phyloP scores from a whole-genome alignment of 2,329 filamentous ascomycete genomes.

The Shiraia bambusicola region DNA sequence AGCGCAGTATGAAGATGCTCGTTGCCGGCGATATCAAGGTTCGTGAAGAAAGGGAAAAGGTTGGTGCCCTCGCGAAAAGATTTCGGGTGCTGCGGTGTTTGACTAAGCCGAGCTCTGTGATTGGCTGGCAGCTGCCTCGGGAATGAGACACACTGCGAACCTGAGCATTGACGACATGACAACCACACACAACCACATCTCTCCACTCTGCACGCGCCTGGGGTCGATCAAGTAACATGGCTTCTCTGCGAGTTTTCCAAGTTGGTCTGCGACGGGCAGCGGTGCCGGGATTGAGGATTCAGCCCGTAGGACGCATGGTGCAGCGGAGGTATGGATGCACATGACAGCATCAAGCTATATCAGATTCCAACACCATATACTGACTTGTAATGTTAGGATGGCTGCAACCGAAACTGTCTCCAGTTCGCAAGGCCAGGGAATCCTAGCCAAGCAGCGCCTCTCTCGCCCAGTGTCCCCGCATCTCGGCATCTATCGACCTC shows the following conservation, averaged over 20 bases:
- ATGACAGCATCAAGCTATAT: conserved; percentile 16
- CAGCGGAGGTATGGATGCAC: conserved; percentile 51
- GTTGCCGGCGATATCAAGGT: conserved; percentile 45
- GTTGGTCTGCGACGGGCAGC: conserved; percentile 46
- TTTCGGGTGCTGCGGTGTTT: conserved; percentile 30
- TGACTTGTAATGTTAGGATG: no score
- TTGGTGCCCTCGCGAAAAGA: conserved; percentile 30
- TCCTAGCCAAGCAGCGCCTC: conserved; percentile 80
- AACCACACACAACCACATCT: conserved; percentile 34
- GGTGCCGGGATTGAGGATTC: conserved; percentile 46
- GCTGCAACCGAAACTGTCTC: neutral
- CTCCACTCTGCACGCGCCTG: conserved; percentile 19
- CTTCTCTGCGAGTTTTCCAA: conserved; percentile 51
- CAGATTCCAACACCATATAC: neutral
- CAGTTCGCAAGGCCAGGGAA: conserved; percentile 34
- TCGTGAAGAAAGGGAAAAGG: conserved; percentile 32
- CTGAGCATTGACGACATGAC: conserved; percentile 25
- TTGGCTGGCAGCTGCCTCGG: conserved; percentile 33
- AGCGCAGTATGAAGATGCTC: conserved; percentile 38
- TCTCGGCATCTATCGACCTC: conserved; percentile 79
- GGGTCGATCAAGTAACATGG: conserved; percentile 25
- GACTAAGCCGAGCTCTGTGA: conserved; percentile 33
- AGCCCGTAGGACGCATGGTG: conserved; percentile 43
- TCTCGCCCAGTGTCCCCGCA: conserved; percentile 82
- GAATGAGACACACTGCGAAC: conserved; percentile 24